Percentiles rank a stretch among this genome's conserved stretches.
phyloP scores from a whole-genome alignment of 192 early-diverging fungal species.

The Umbelopsis isabellina region DNA sequence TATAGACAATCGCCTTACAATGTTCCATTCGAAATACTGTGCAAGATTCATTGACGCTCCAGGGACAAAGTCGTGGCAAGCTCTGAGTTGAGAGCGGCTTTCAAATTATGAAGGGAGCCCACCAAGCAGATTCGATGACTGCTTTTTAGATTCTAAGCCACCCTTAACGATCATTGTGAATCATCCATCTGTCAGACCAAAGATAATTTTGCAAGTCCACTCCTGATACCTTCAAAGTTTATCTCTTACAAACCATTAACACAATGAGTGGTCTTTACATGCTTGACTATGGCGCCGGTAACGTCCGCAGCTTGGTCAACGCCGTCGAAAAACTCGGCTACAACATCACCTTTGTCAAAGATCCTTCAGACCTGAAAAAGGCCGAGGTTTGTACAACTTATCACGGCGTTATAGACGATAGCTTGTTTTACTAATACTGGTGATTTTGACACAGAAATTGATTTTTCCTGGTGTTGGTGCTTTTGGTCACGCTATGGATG shows the following conservation, averaged over 20 bases:
- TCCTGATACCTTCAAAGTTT: not conserved
- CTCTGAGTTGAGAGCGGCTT: not conserved
- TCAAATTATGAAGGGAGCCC: not conserved
- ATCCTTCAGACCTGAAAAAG: constrained; percentile 79
- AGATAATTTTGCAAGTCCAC: not conserved
- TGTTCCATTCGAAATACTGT: constrained; percentile 14
- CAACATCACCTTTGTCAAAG: constrained; percentile 75
- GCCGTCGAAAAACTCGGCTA: constrained; percentile 91
- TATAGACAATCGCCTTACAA: not conserved
- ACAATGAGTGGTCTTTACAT: constrained; percentile 69
- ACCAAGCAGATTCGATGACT: not conserved
- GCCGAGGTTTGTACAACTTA: constrained; percentile 69
- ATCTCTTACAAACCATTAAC: not conserved
- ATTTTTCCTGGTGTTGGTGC: constrained; percentile 99
- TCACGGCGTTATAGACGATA: not conserved
- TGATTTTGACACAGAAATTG: constrained; percentile 69
- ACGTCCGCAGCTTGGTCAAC: constrained; percentile 95
- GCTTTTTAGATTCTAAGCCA: too few species aligned
- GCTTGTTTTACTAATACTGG: not conserved
- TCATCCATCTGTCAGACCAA: too few species aligned
- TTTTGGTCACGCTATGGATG: constrained; percentile 90
- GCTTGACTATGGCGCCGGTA: constrained; percentile 99
- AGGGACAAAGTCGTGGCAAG: constrained; percentile 1
- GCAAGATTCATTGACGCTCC: not conserved
- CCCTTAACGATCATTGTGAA: too few species aligned